Conservation (phyloP, 2,329 filamentous ascomycete species). For the Fusarium chaquense region DNA sequence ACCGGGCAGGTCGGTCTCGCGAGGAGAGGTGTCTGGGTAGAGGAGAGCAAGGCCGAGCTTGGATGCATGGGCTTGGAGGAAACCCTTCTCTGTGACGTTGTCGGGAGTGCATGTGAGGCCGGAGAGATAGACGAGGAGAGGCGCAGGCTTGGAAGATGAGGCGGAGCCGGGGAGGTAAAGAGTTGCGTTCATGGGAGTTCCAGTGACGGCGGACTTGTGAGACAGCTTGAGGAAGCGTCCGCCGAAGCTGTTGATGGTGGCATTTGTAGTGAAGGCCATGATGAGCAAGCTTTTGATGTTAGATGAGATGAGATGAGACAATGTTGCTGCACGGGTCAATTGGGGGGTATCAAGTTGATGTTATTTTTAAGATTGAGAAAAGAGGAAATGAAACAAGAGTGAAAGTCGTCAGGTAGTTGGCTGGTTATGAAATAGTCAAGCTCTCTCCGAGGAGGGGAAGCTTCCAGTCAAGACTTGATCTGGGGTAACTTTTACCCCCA, state of each 20-base stretch:
- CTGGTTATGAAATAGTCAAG: constrained; percentile 29
- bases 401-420: constrained; percentile 19
- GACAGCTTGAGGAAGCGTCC: constrained; percentile 95
- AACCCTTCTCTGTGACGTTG: constrained; percentile 84
- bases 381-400: background rate
- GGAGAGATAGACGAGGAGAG: constrained; percentile 92
- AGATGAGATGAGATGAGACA: background rate
- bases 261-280: constrained; percentile 91
- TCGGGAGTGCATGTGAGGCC: constrained; percentile 96
- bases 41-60: constrained; percentile 89
- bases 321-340: constrained; percentile 11
- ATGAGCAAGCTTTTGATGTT: constrained; percentile 41
- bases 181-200: constrained; percentile 92
- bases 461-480: constrained; percentile 30
- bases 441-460: constrained; percentile 35
- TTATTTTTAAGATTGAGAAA: background rate
- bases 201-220: constrained; percentile 82
- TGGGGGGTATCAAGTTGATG: constrained; percentile 1
- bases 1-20: constrained; percentile 82
- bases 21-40: constrained; percentile 94
- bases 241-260: constrained; percentile 90
- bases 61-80: constrained; percentile 87
- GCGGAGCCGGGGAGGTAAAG: constrained; percentile 87
- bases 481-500: constrained; percentile 37
- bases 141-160: constrained; percentile 66